Evolutionary conservation across 2,329 filamentous ascomycete species (phyloP), one percentile per base, ranked within the genome.

Genomic region (Alternaria hordeiaustralica): DNA sequence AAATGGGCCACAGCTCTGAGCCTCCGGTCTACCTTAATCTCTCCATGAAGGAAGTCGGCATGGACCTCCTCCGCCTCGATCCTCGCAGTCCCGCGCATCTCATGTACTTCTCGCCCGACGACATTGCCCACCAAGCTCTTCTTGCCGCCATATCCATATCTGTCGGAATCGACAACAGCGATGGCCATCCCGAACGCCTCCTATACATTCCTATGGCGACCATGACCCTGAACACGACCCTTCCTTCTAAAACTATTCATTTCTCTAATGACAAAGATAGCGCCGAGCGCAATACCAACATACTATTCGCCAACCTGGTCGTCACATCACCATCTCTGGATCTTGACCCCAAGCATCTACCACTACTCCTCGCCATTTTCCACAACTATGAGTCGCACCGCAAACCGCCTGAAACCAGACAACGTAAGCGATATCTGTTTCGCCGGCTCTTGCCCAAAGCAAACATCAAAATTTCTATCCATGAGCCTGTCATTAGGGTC

Each of bases 171-270:
- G 94, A 97, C 74, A 94, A 97, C 77, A 93, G 93, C n/a, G 88
- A 90, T 26, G 92, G 91, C 9, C 92, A 92, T 71, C 91, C 93
- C 0, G 93, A 97, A 77, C 90, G 95, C 58, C 87, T 99, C 61
- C 82, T 97, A 21, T 99, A 99, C 78, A 88, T 99, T 46, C 96
- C 96, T 1, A 98, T 99, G 96, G 92, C 95, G 20, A 99, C 96
- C 2, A 97, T 94, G 3, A 99, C 90, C 0, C 89, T 98, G 63
- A 93, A 95, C 78, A 98, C 96, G 0, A 99, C 96, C 0, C 82
- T 98, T 8, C 95, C 95, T 6, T 96, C 96, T 12, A 97, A 98
- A 80, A 97, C 94, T 0, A 90, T 99, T 11, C 92, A 95, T 76
- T 87, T 94, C 58, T 88, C 90, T 2, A 87, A 90, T 61, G 87